phyloP scores from a whole-genome alignment of 179 eudicot species.

The Spergularia azorica region DNA sequence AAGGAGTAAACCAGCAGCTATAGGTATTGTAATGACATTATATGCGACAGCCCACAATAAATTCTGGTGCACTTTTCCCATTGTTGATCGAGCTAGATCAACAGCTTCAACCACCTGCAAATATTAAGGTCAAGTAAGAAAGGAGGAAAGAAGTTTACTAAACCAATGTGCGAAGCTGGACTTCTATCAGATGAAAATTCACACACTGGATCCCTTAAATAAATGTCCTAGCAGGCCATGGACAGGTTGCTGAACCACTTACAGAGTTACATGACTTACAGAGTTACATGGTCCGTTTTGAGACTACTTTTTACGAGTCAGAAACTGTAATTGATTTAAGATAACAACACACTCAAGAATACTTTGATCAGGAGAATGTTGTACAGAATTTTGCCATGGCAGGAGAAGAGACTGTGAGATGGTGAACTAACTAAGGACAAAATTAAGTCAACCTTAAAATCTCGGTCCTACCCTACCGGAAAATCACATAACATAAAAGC shows the following conservation, averaged over 20 bases:
- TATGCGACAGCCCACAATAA: conserved; percentile 90
- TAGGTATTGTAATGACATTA: conserved; percentile 77
- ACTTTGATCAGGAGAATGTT: not conserved
- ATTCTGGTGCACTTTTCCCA: conserved; percentile 91
- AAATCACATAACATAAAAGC: not conserved
- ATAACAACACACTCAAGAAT: not conserved
- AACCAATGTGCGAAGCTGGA: not conserved
- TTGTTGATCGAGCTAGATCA: conserved; percentile 83
- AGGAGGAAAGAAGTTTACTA: not conserved
- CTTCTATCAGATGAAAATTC: not conserved
- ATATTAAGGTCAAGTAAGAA: conserved; percentile 8
- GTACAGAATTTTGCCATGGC: not conserved
- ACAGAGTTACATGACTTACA: no score
- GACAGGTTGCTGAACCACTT: no score
- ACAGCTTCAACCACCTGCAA: conserved; percentile 82
- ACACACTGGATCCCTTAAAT: no score
- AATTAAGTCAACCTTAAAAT: not conserved
- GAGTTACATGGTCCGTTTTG: not conserved
- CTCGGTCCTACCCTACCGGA: no score
- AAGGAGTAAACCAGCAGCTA: conserved; percentile 92
- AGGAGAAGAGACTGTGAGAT: not conserved
- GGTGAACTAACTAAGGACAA: not conserved
- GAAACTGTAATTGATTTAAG: not conserved
- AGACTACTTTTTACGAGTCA: not conserved
- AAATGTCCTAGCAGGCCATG: no score